Base-by-base conservation (phyloP, 75 land plant genomes). In the Pinus taeda region DNA sequence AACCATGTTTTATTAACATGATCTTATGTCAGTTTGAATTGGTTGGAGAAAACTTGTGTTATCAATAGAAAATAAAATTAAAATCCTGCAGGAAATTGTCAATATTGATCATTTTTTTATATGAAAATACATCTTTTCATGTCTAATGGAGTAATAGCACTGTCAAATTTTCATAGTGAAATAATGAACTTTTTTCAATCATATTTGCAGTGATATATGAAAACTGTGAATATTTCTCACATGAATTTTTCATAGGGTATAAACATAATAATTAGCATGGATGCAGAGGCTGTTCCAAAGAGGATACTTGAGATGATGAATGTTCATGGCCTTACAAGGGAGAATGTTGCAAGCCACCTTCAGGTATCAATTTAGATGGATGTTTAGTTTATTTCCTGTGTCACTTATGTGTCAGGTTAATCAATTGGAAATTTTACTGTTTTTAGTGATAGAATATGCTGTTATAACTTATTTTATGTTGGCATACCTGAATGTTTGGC, bases 331-430 rank as follows among this genome's bases (percentile, higher is more conserved):
- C 80, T 95, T 61, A 95, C 98, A 42, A 93, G 98, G 75, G 98
- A 93, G 75, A 95, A 95, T 86, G 98, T 95, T 75, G 98, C 98
- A 20, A 95, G 98, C 75, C 98, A 95, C 78, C 85, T 95, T 81
- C 98, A 95, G 98, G 98, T 93, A 81, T 76, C 86, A 91, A 91
- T 49, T 49, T 49, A 8, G 53, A 49, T 49, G 53, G 53, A 49
- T 49, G 53, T 49, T 49, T 49, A 49, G 8, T 49, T 49, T 49
- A 49, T 49, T 49, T 49, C 53, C 53, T 49, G 49, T 45, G 53
- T 49, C 53, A 1, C 12, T 49, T 49, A 8, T 1, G 53, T 49
- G 53, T 8, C 2, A 49, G 53, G 53, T 0, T 49, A 9, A 49
- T 49, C 53, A 49, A 8, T 49, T 49, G 53, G 53, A 0, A 49